Conservation (phyloP, 495 filamentous ascomycete species). For the Penicillium antarcticum region DNA sequence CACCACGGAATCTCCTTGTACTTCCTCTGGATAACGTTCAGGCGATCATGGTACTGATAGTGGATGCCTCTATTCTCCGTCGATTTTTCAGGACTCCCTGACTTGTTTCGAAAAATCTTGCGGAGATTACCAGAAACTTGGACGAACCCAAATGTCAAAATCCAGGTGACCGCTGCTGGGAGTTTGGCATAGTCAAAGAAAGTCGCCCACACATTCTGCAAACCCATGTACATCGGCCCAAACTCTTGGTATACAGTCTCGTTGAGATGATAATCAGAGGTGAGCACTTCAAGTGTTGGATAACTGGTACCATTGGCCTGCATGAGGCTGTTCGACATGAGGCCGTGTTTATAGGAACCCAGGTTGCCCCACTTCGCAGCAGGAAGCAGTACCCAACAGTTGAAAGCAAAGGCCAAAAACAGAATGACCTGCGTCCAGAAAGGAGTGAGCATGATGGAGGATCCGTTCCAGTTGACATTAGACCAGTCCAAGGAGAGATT, state of each 20-base stretch:
- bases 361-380: constrained; percentile 53
- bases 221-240: constrained; percentile 50
- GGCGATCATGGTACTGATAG: constrained; percentile 50
- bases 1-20: constrained; percentile 54
- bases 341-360: constrained; percentile 44
- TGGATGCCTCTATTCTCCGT: constrained; percentile 37
- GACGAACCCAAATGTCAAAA: constrained; percentile 50
- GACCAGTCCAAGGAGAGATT: constrained; percentile 57
- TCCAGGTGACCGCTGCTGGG: constrained; percentile 54
- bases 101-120: constrained; percentile 32
- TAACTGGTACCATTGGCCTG: constrained; percentile 49
- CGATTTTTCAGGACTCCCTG: not conserved
- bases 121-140: constrained; percentile 39
- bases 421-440: constrained; percentile 55
- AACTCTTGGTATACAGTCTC: constrained; percentile 49
- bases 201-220: constrained; percentile 51
- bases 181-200: constrained; percentile 58
- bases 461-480: constrained; percentile 50
- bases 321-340: constrained; percentile 55
- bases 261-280: constrained; percentile 46
- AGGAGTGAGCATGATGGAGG: constrained; percentile 50
- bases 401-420: constrained; percentile 50
- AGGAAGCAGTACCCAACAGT: constrained; percentile 54
- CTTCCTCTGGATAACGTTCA: constrained; percentile 52
- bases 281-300: constrained; percentile 45